These are phyloP conservation scores for Austropuccinia psidii DNA, from an alignment of 1,284 basidiomycete species.

Conservation along the genomic window DNA sequence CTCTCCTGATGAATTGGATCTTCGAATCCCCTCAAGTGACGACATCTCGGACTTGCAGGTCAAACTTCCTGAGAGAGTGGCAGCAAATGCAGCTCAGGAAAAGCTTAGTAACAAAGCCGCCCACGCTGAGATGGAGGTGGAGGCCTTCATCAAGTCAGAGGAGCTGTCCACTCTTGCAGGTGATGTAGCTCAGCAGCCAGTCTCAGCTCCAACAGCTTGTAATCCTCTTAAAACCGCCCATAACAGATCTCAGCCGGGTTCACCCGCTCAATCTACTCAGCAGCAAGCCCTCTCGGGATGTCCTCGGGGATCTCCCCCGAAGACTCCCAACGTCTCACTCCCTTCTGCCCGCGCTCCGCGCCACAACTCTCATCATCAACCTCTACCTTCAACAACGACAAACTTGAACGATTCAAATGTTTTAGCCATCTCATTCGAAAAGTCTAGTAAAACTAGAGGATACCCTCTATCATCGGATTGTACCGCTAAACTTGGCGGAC, in stretches of 20 bases:
- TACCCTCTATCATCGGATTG: slow-evolving; percentile 10
- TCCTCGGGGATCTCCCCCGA: background rate
- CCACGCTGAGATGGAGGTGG: slow-evolving; percentile 18
- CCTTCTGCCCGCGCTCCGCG: background rate
- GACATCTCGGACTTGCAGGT: background rate
- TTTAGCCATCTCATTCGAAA: background rate
- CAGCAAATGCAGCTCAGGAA: background rate
- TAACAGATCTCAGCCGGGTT: slow-evolving; percentile 1
- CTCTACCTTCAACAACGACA: background rate
- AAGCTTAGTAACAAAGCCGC: background rate
- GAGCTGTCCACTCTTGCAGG: background rate
- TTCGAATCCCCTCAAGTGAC: background rate
- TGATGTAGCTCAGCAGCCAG: background rate
- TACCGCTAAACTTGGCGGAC: background rate
- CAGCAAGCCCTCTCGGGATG: background rate
- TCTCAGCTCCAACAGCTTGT: background rate
- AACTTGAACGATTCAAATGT: background rate
- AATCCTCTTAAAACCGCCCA: background rate
- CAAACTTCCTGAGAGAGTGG: background rate
- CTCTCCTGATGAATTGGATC: slow-evolving; percentile 21
- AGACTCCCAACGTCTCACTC: background rate
- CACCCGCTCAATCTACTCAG: slow-evolving; percentile 1
- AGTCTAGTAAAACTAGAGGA: background rate
- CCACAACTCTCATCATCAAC: background rate
- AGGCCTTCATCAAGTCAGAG: background rate